Evolutionary conservation across 495 filamentous ascomycete genomes (phyloP).

Genomic region (Penicillium chermesinum): DNA sequence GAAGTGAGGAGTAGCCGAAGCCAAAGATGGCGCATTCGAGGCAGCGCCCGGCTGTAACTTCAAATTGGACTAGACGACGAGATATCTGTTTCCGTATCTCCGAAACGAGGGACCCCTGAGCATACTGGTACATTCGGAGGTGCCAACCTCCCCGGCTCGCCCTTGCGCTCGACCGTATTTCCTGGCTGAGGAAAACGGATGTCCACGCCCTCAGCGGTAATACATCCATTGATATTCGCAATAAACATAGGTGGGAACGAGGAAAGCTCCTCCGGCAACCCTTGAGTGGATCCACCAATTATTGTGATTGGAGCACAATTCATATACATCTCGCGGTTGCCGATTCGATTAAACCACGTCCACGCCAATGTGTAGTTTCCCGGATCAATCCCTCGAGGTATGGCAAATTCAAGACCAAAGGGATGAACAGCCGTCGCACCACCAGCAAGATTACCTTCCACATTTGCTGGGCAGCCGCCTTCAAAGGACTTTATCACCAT

Average conservation of each 20-base stretch:
- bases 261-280: conserved; percentile 23
- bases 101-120: background rate
- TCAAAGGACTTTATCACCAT: conserved; percentile 72
- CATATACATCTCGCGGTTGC: conserved; percentile 89
- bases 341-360: conserved; percentile 84
- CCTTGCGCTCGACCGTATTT: conserved; percentile 42
- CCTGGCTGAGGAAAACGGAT: conserved; percentile 68
- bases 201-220: conserved; percentile 47
- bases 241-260: conserved; percentile 69
- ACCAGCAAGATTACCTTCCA: conserved; percentile 24
- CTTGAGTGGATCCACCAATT: conserved; percentile 37
- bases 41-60: too few species aligned
- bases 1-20: too few species aligned
- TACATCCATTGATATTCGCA: conserved; percentile 64
- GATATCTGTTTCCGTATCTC: background rate
- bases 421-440: conserved; percentile 11
- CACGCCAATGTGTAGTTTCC: conserved; percentile 65
- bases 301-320: conserved; percentile 72
- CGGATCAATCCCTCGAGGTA: conserved; percentile 32
- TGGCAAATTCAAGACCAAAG: conserved; percentile 32
- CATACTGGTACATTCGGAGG: background rate
- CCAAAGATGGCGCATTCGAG: too few species aligned
- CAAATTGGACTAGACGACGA: too few species aligned
- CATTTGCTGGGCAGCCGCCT: conserved; percentile 63
- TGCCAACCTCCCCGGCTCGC: background rate